Evolutionary conservation across 2,329 filamentous ascomycete genomes (phyloP).

Genomic region (Aspergillus versicolor): DNA sequence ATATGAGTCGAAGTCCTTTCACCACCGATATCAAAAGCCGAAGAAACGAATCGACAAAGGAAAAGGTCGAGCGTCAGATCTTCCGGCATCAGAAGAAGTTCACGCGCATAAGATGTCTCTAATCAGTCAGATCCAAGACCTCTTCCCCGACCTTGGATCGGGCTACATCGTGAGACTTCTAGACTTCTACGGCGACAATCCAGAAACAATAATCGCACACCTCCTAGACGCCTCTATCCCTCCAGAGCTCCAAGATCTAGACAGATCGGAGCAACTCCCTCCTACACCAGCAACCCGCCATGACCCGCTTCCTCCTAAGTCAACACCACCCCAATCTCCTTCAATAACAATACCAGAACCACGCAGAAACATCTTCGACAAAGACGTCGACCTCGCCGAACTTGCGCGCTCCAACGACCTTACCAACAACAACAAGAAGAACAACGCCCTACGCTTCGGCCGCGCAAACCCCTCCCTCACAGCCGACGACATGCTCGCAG

Average conservation of each 20-base stretch:
- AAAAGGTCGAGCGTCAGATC: conserved; percentile 35
- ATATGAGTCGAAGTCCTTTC: conserved; percentile 36
- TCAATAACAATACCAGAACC: conserved; percentile 28
- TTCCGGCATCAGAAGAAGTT: conserved; percentile 47
- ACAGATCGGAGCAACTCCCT: conserved; percentile 60
- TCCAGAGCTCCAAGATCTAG: conserved; percentile 60
- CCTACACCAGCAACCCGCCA: conserved; percentile 45
- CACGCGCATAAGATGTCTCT: conserved; percentile 82
- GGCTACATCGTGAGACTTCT: conserved; percentile 77
- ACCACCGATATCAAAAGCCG: conserved; percentile 43
- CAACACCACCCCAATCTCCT: conserved; percentile 27
- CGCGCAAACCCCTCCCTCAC: conserved; percentile 62
- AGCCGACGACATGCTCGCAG: conserved; percentile 70
- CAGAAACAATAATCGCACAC: conserved; percentile 77
- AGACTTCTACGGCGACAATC: conserved; percentile 73
- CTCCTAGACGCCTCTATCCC: conserved; percentile 77
- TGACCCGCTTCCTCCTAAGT: conserved; percentile 56
- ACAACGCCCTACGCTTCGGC: conserved; percentile 68
- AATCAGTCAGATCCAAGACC: conserved; percentile 85
- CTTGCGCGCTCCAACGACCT: conserved; percentile 57
- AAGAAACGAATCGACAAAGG: conserved; percentile 40
- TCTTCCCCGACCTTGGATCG: conserved; percentile 84
- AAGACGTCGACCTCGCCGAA: conserved; percentile 70
- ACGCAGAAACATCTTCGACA: conserved; percentile 74
- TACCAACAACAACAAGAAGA: conserved; percentile 19